Evolutionary conservation across 2,329 filamentous ascomycete species (phyloP), one percentile per base, ranked within the genome.

Genomic region (Colletotrichum sidae): DNA sequence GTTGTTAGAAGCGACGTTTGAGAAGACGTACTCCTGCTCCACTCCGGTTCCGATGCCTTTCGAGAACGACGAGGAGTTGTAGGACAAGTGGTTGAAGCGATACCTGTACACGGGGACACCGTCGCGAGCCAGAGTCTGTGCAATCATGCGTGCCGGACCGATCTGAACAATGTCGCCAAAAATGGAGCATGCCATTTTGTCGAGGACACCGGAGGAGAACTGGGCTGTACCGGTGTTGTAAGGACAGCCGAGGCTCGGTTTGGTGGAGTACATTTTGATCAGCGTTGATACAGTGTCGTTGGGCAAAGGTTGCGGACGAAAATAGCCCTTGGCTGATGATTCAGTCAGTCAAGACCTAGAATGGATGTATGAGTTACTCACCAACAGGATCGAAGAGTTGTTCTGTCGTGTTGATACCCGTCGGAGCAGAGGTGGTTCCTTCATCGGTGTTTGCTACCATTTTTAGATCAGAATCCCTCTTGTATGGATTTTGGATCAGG

Each of bases 391-490:
- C 55, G 8, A 50, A 50, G 0, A 89, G 85, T 52, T 88, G 80
- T 11, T 76, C 80, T 12, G 80, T 84, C 1, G 82, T 86, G 71
- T 89, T 84, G 65, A 90, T 83, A 9, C 82, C 84, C 2, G 65
- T 72, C 10, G 82, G 81, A 0, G 80, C 83, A 70, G 89, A 90
- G 0, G 79, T 77, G 1, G 83, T 84, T 35, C 78, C 90, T 72
- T 92, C 90, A 69, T 92, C 90, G 1, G 83, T 84, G 72, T 90
- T 92, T 42, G 83, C 55, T 57, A 6, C 7, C 5, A 15, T 8
- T 8, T 7, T 50, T 13, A 57, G 37, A 35, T 10, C 38, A 41
- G 38, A 44, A 15, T 11, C 41, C 15, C 41, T 44, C 4, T 11
- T 38, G 8, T 5, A 39, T 17, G 7, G 45, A 6, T 8, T 17